A percentile compares a stretch with the other conserved stretches of the same genome.
Evolutionary conservation across 371 early-diverging fungal genomes (phyloP).

Genomic region (Rhizopus stolonifer): DNA sequence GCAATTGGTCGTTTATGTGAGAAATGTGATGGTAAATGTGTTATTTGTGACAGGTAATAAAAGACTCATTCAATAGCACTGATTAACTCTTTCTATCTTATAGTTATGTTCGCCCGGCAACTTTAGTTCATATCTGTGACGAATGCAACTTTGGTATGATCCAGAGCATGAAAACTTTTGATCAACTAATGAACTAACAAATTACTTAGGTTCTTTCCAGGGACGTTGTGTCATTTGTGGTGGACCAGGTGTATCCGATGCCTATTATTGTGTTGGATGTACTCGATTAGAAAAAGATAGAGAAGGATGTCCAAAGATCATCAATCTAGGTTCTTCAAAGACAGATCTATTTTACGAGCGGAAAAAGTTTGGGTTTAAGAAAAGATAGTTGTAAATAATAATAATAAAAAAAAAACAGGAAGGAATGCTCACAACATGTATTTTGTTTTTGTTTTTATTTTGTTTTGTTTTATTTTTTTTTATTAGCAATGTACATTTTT

Average conservation of each 20-base stretch:
- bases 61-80: background rate
- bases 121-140: slow-evolving; percentile 90
- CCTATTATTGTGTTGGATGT: slow-evolving; percentile 95
- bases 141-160: slow-evolving; percentile 91
- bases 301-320: slow-evolving; percentile 97
- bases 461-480: too few species aligned
- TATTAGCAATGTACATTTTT: background rate
- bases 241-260: slow-evolving; percentile 90
- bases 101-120: slow-evolving; percentile 85
- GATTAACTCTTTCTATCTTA: background rate
- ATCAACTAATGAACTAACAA: too few species aligned
- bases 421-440: background rate
- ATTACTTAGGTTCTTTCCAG: slow-evolving; percentile 72
- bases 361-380: slow-evolving; percentile 89
- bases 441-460: too few species aligned
- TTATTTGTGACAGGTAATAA: slow-evolving; percentile 89
- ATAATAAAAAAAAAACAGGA: too few species aligned
- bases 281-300: slow-evolving; percentile 92
- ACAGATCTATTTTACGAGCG: slow-evolving; percentile 91
- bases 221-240: slow-evolving; percentile 95
- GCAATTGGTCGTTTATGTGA: slow-evolving; percentile 96
- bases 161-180: background rate
- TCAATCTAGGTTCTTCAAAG: slow-evolving; percentile 81
- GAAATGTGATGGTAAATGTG: slow-evolving; percentile 93
- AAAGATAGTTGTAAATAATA: slow-evolving; percentile 36